Conservation (phyloP, 805 yeast genomes). For the Cyberlindnera subsufficiens region DNA sequence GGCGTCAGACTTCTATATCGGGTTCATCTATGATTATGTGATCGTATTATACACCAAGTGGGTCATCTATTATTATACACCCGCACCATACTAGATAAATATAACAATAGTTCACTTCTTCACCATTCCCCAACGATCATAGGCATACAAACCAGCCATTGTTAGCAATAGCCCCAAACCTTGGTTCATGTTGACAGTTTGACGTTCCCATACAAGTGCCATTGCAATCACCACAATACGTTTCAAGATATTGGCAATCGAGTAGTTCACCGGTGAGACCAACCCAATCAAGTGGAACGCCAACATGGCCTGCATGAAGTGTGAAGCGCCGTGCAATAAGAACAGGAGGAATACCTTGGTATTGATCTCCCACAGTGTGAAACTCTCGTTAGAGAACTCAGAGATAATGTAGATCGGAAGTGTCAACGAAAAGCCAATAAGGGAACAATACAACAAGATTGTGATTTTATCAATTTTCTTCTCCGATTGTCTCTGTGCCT, state of each 20-base stretch:
- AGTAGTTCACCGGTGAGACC: constrained; percentile 70
- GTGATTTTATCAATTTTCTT: constrained; percentile 64
- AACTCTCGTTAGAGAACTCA: constrained; percentile 34
- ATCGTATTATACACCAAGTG: too few relatives aligned
- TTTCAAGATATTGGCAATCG: constrained; percentile 73
- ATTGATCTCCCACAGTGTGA: constrained; percentile 26
- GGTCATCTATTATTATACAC: neutral
- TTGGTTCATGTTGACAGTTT: constrained; percentile 33
- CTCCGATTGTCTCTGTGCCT: constrained; percentile 20
- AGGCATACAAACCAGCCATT: constrained; percentile 57
- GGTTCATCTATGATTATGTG: too few relatives aligned
- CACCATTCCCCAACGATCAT: constrained; percentile 59
- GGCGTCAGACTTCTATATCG: too few relatives aligned
- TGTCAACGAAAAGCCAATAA: constrained; percentile 62
- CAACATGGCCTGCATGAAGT: constrained; percentile 64
- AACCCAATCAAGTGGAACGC: constrained; percentile 73
- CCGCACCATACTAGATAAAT: neutral
- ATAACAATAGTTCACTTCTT: constrained; percentile 8
- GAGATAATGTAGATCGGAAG: constrained; percentile 58
- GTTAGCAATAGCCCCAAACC: constrained; percentile 51
- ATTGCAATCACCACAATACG: constrained; percentile 64
- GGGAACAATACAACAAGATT: constrained; percentile 64
- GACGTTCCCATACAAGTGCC: constrained; percentile 61
- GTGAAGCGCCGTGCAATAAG: constrained; percentile 59
- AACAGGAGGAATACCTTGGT: constrained; percentile 32